Conservation (phyloP, 1,284 basidiomycete species). For the Moniliella sp. region DNA sequence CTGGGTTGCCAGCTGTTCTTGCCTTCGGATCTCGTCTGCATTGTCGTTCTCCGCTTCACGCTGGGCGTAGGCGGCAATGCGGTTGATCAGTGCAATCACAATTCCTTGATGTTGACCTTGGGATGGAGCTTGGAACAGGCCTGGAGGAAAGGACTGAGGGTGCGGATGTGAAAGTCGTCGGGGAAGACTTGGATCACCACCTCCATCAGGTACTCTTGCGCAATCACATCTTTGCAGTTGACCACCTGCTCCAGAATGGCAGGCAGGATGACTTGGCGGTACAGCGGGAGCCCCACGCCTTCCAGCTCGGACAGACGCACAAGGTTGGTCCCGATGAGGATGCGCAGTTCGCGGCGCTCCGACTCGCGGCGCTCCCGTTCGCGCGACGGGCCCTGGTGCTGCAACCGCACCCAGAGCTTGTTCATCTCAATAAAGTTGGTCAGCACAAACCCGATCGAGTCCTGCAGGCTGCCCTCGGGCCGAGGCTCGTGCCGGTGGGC, state of each 20-base stretch:
- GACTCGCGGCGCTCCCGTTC: conserved; percentile 31
- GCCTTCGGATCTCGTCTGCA: conserved; percentile 23
- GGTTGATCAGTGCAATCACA: conserved; percentile 30
- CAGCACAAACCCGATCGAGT: conserved; percentile 30
- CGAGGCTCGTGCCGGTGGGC: conserved; percentile 21
- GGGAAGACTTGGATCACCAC: conserved; percentile 33
- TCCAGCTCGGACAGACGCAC: conserved; percentile 32
- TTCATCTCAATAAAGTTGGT: conserved; percentile 35
- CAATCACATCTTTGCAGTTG: conserved; percentile 32
- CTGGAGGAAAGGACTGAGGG: conserved; percentile 24
- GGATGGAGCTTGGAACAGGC: conserved; percentile 30
- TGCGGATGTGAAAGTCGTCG: conserved; percentile 32
- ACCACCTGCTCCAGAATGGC: conserved; percentile 31
- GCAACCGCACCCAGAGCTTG: conserved; percentile 33
- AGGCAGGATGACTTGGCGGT: conserved; percentile 24
- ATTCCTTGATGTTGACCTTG: conserved; percentile 34
- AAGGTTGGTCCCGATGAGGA: conserved; percentile 33
- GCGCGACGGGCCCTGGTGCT: conserved; percentile 30
- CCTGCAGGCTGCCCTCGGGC: conserved; percentile 25
- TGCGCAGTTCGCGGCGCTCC: conserved; percentile 28
- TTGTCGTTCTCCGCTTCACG: conserved; percentile 30
- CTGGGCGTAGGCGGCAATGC: conserved; percentile 28
- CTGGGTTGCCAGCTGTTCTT: conserved; percentile 25
- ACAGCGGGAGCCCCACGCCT: conserved; percentile 28
- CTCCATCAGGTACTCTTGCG: conserved; percentile 34